Evolutionary conservation across 495 filamentous ascomycete species (phyloP), one percentile per base, ranked within the genome.

Genomic region (Amniculicola lignicola): DNA sequence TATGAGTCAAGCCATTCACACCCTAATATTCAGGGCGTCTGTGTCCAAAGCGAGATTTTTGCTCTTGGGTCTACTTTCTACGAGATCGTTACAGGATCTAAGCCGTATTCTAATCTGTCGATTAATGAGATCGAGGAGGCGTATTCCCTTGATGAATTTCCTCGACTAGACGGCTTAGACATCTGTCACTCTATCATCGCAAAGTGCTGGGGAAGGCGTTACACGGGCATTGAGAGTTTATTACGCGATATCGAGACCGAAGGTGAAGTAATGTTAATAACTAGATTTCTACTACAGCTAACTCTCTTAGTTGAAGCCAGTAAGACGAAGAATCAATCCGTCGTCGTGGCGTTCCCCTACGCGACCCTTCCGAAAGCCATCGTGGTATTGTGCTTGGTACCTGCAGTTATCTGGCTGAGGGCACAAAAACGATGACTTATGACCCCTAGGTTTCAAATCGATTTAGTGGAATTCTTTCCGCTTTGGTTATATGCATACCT

Each of bases 51-150:
- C 51, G 63, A 70, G 40, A 28, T 67, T 25, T 68, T 68, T 46
- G 63, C 61, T 49, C 53, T 65, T 28, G 67, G 66, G 38, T 64
- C 60, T 27, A 61, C 61, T 59, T 54, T 68, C 40, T 68, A 33
- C 43, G 54, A 68, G 45, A 70, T 68, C 5, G 50, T 67, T 42
- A 57, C 57, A n/a, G 57, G 66, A 16, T 50, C 33, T 27, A 62
- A 62, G 51, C 67, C 56, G 47, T 68, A 61, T 50, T 46, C 64
- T 27, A 57, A 56, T 41, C 38, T 61, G n/a, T 33, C 29, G 7
- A n/a, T 9, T 33, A n/a, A 33, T 33, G 29, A 7, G 29, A 33
- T 33, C 7, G 7, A 33, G 7, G n/a, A 33, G n/a, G 29, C 29
- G n/a, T 33, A 33, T n/a, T 9, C 9, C 29, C 29, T 9, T 9